Conservation (phyloP, 495 filamentous ascomycete genomes). For the Bombardia bombarda region DNA sequence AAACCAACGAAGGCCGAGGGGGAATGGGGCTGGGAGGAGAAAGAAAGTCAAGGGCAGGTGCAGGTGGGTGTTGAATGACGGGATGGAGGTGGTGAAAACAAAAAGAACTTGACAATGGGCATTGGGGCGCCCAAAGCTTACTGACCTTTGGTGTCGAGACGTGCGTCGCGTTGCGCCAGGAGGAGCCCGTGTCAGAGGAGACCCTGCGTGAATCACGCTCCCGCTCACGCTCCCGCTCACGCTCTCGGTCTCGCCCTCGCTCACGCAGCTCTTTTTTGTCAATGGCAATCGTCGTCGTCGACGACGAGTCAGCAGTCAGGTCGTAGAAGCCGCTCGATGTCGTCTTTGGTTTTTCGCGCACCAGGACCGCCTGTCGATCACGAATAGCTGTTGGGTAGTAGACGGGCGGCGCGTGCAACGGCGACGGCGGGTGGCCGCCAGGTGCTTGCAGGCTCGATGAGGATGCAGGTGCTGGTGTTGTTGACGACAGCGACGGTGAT, state of each 20-base stretch:
- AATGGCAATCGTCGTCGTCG: no score
- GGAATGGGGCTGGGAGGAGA: no score
- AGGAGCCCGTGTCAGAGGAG: slow-evolving; percentile 31
- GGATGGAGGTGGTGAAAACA: slow-evolving; percentile 7
- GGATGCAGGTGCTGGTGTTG: slow-evolving; percentile 7
- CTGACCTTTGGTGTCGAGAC: slow-evolving; percentile 34
- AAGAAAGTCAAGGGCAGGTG: no score
- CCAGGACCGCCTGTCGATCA: slow-evolving; percentile 17
- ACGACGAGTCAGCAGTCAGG: slow-evolving; percentile 43
- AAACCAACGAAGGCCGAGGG: no score
- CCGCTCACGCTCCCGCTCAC: slow-evolving; percentile 16
- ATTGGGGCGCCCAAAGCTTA: slow-evolving; percentile 10
- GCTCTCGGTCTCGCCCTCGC: no score
- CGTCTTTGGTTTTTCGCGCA: slow-evolving; percentile 40
- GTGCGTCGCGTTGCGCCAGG: slow-evolving; percentile 28
- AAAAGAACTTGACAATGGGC: slow-evolving; percentile 8
- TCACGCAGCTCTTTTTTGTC: no score
- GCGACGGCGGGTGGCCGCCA: slow-evolving; percentile 21
- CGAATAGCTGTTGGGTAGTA: slow-evolving; percentile 22
- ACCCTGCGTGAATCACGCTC: slow-evolving; percentile 36
- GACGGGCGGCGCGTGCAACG: slow-evolving; percentile 25
- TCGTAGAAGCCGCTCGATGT: slow-evolving; percentile 46
- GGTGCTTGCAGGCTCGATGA: slow-evolving; percentile 15
- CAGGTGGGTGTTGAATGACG: background rate
- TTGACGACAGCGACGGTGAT: background rate